Evolutionary conservation across 257 asterid species (phyloP).

Genomic region (Ehretia macrophylla): DNA sequence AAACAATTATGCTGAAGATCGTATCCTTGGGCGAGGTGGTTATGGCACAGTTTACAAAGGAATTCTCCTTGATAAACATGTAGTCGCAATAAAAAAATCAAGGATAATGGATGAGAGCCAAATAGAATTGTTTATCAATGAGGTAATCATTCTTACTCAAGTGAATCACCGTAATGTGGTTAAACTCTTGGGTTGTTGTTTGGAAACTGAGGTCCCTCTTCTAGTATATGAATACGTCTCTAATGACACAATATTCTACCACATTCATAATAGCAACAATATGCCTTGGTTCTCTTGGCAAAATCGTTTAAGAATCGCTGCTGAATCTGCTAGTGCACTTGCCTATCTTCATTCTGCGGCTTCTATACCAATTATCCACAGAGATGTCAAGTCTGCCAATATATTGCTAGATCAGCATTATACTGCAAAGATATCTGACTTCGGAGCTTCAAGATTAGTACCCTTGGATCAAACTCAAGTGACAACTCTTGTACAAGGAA

Average conservation of each 20-base stretch:
- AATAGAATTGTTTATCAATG: constrained; percentile 63
- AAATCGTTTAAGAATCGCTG: constrained; percentile 38
- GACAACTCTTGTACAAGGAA: constrained; percentile 44
- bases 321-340: constrained; percentile 45
- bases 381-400: constrained; percentile 62
- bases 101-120: constrained; percentile 41
- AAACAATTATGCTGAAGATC: constrained; percentile 40
- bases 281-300: constrained; percentile 53
- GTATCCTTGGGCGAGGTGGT: constrained; percentile 54
- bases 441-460: constrained; percentile 56
- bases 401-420: constrained; percentile 37
- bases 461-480: constrained; percentile 46
- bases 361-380: constrained; percentile 40
- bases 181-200: constrained; percentile 53
- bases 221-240: constrained; percentile 44
- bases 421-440: constrained; percentile 48
- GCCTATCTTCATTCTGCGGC: constrained; percentile 65
- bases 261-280: constrained; percentile 32
- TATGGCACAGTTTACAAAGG: constrained; percentile 47
- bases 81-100: constrained; percentile 54
- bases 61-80: constrained; percentile 28
- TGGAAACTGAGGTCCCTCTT: constrained; percentile 52
- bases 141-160: constrained; percentile 56
- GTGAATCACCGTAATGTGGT: constrained; percentile 57
- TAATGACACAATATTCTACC: constrained; percentile 36